Base-by-base conservation (phyloP, 768 basidiomycete genomes). In the Lactarius sanguifluus region DNA sequence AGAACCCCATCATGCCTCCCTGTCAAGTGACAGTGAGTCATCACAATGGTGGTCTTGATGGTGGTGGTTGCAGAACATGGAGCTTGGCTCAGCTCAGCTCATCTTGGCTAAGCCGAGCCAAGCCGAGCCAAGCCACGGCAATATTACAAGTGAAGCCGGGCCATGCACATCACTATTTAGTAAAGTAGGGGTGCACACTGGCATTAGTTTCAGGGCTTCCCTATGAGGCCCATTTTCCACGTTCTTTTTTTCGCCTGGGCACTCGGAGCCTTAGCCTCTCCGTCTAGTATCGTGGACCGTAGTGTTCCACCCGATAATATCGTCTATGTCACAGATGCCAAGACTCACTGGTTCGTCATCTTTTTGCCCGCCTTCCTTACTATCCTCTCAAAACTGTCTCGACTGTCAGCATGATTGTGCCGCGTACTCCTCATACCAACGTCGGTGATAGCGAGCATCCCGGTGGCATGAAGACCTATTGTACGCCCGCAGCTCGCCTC, bases 361-460 rank as follows among this genome's bases (percentile, higher is more conserved):
- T 32, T 5, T 9, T 36, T 36, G 59, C 77, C 79, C 28, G 28
- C 16, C n/a, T 30, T 45, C 25, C 25, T 2, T 38, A 32, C 30
- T 25, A 36, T 28, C 59, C 50, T 5, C 38, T 13, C 38, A 40
- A 28, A 23, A 36, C 25, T 40, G 3, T 57, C 54, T 28, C 25
- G 43, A 36, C 20, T 55, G 7, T 55, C 60, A 69, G 62, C 55
- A 65, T 69, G 61, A 73, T 68, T 23, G 61, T 67, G 64, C 70
- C 59, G 41, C 82, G 83, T 32, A 72, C 80, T 61, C 73, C 79
- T 1, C 78, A 84, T 70, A 86, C 84, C 16, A 77, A 84, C 66
- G 80, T 86, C 60, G 85, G 85, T 20, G 83, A 83, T 67, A 83
- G 80, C 68, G 84, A 86, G 69, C 79, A 81, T 65, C 81, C 83